Evolutionary conservation across 768 basidiomycete genomes (phyloP).

Genomic region (Naganishia onofrii): DNA sequence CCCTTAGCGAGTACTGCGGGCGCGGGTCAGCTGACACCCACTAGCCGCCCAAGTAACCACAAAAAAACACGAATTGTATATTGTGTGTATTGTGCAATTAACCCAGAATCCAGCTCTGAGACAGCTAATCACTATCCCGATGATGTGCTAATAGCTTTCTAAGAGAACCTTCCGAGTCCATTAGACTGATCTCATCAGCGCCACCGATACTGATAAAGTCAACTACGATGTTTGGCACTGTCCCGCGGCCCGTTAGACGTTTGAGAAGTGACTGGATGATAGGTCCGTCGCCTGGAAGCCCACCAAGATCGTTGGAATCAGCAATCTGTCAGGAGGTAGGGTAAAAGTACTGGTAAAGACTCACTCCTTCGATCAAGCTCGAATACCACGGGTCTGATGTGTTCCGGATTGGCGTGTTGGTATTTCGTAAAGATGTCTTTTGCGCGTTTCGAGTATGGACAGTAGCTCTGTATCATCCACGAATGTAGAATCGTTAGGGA

Average conservation of each 20-base stretch:
- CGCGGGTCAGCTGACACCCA: no score
- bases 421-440: slow-evolving; percentile 47
- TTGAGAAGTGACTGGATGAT: slow-evolving; percentile 45
- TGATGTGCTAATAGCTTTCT: background rate
- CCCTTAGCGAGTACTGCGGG: no score
- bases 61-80: background rate
- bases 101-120: background rate
- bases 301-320: background rate
- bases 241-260: slow-evolving; percentile 48
- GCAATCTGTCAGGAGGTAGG: background rate
- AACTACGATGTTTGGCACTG: slow-evolving; percentile 52
- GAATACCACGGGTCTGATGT: slow-evolving; percentile 46
- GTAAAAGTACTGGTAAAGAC: slow-evolving; percentile 21
- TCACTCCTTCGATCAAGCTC: slow-evolving; percentile 51
- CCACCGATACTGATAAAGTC: slow-evolving; percentile 50
- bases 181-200: slow-evolving; percentile 50
- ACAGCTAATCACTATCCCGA: background rate
- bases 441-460: slow-evolving; percentile 51
- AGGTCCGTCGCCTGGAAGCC: slow-evolving; percentile 41
- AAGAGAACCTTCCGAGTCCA: slow-evolving; percentile 46
- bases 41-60: no score
- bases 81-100: background rate
- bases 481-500: background rate
- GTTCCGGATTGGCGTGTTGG: slow-evolving; percentile 29
- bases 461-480: slow-evolving; percentile 42